These are phyloP conservation scores for Pneumocystis jirovecii DNA, from an alignment of 1,139 yeast species.

Conservation along the genomic window DNA sequence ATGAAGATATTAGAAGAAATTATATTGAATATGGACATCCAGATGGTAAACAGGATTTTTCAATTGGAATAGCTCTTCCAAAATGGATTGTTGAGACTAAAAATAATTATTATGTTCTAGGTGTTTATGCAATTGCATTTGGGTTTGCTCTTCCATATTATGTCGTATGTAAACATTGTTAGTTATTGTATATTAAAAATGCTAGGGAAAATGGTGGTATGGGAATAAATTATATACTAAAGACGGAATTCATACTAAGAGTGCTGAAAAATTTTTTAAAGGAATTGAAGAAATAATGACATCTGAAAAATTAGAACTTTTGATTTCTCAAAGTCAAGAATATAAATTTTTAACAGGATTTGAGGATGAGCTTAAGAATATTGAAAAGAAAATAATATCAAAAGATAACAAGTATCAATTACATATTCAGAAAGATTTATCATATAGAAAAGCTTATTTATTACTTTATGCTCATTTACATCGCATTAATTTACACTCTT, in stretches of 20 bases:
- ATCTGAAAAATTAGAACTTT: constrained; percentile 33
- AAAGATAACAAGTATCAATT: neutral
- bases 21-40: constrained; percentile 87
- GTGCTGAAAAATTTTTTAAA: constrained; percentile 52
- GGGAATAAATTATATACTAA: constrained; percentile 68
- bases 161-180: constrained; percentile 34
- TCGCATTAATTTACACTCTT: constrained; percentile 27
- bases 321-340: constrained; percentile 35
- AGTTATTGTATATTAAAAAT: neutral
- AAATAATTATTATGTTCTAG: constrained; percentile 51
- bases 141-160: constrained; percentile 65
- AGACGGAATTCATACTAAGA: constrained; percentile 64
- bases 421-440: neutral
- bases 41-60: constrained; percentile 87
- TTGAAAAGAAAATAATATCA: constrained; percentile 4
- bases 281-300: constrained; percentile 60
- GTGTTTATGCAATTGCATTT: constrained; percentile 54
- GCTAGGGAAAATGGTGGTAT: constrained; percentile 59
- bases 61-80: constrained; percentile 95
- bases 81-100: constrained; percentile 77
- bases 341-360: constrained; percentile 10
- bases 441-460: neutral
- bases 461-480: constrained; percentile 33
- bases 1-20: constrained; percentile 70
- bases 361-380: constrained; percentile 12